Percentiles rank a stretch among this genome's conserved stretches.
Evolutionary conservation across 495 filamentous ascomycete species (phyloP).

Genomic region (Aspergillus nanangensis): DNA sequence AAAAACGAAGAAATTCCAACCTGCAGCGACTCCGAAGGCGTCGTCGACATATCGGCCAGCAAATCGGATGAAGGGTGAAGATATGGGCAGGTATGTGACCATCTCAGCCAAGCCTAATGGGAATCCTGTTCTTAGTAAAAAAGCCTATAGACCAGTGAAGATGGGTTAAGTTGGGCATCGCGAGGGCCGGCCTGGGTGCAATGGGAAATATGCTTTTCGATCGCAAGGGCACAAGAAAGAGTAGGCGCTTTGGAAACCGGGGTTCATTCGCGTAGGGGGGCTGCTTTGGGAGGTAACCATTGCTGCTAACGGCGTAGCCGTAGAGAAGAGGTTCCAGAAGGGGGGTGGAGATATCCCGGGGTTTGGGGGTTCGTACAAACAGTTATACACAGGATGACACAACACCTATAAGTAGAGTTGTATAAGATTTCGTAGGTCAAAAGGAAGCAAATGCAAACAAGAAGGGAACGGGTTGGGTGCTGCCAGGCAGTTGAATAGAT

Average conservation of each 20-base stretch:
- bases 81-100: slow-evolving; percentile 77
- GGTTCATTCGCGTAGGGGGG: neutral
- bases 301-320: slow-evolving; percentile 1
- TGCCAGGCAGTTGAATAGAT: neutral
- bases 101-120: slow-evolving; percentile 66
- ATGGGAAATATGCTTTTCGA: neutral
- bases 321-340: no score
- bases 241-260: slow-evolving; percentile 2
- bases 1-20: slow-evolving; percentile 73
- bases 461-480: neutral
- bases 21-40: slow-evolving; percentile 51
- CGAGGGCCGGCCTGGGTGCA: no score
- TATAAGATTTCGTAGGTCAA: slow-evolving; percentile 21
- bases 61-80: slow-evolving; percentile 78
- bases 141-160: no score
- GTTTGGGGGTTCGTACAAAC: slow-evolving; percentile 37
- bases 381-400: slow-evolving; percentile 67
- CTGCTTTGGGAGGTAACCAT: neutral
- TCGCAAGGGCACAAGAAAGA: neutral
- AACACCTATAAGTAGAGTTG: slow-evolving; percentile 46
- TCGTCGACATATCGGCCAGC: slow-evolving; percentile 77
- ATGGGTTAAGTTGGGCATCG: no score
- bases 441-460: neutral
- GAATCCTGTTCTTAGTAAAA: slow-evolving; percentile 13
- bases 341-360: neutral